Percentiles rank a stretch among this genome's conserved stretches.
Conservation (phyloP, 225 moss, liverwort and hornwort species). For the Pseudoscleropodium purum region DNA sequence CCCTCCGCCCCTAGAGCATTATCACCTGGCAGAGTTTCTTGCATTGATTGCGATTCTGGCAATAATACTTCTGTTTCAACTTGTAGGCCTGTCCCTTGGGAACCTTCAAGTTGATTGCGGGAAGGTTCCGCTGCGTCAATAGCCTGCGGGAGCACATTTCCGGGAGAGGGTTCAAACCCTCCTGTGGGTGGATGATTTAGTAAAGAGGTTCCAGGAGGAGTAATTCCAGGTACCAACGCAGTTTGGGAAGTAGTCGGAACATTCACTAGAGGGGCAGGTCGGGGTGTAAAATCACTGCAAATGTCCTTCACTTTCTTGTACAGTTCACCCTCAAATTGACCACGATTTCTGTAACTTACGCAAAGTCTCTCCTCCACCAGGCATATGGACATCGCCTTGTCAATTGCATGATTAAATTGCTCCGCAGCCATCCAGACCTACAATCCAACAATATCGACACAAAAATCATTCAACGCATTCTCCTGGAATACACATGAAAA, state of each 20-base stretch:
- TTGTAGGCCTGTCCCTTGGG: not conserved
- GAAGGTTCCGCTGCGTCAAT: not conserved
- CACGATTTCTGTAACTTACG: not conserved
- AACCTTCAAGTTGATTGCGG: not conserved
- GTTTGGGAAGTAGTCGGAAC: conserved; percentile 10
- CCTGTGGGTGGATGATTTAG: not conserved
- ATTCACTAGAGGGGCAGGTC: not conserved
- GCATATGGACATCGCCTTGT: conserved; percentile 12
- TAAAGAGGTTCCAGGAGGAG: not conserved
- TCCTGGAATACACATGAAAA: not conserved
- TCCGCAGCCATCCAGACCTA: conserved; percentile 48
- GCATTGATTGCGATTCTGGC: not conserved
- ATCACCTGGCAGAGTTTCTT: not conserved
- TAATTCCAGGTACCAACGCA: not conserved
- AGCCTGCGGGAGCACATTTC: not conserved
- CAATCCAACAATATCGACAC: not conserved
- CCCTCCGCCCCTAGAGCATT: not conserved
- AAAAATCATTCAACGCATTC: not conserved
- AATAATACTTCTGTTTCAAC: not conserved
- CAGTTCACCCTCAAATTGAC: conserved; percentile 14
- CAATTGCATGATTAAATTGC: conserved; percentile 23
- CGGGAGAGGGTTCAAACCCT: not conserved
- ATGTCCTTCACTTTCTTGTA: conserved; percentile 8
- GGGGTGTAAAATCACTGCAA: not conserved
- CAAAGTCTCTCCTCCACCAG: conserved; percentile 9